A percentile compares a stretch with the other conserved stretches of the same genome.
Evolutionary conservation across 805 yeast genomes (phyloP).

Genomic region (Saccharomycopsis sp.): DNA sequence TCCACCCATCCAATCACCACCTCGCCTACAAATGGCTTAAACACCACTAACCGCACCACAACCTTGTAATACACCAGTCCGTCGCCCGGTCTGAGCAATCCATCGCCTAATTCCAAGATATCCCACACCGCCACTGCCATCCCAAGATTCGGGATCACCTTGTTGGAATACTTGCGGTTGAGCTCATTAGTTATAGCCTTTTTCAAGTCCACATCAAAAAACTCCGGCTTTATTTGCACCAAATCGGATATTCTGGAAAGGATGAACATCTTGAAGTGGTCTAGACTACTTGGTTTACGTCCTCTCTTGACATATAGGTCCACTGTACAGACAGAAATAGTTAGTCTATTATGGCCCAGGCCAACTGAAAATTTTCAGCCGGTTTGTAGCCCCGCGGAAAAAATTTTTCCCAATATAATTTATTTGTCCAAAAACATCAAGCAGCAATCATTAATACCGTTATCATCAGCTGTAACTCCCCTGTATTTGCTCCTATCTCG

Average conservation of each 20-base stretch:
- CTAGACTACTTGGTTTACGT: too few species aligned
- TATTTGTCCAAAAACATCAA: too few species aligned
- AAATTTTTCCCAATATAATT: too few species aligned
- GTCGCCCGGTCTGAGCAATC: slow-evolving; percentile 87
- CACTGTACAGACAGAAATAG: too few species aligned
- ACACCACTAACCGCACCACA: slow-evolving; percentile 67
- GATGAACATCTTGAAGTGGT: slow-evolving; percentile 78
- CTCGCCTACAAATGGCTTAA: slow-evolving; percentile 94
- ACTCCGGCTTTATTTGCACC: slow-evolving; percentile 81
- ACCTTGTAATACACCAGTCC: slow-evolving; percentile 80
- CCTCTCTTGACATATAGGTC: too few species aligned
- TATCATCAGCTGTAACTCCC: too few species aligned
- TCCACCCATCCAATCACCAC: slow-evolving; percentile 89
- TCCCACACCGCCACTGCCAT: slow-evolving; percentile 84
- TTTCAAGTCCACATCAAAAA: slow-evolving; percentile 65
- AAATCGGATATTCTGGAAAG: slow-evolving; percentile 76
- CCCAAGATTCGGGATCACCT: slow-evolving; percentile 78
- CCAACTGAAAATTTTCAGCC: too few species aligned
- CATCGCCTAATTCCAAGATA: slow-evolving; percentile 74
- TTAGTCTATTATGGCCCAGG: too few species aligned
- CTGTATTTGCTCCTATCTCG: too few species aligned
- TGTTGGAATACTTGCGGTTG: slow-evolving; percentile 79
- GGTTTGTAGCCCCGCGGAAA: too few species aligned
- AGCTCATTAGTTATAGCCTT: slow-evolving; percentile 74
- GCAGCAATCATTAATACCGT: too few species aligned